These are phyloP conservation scores for Bretschneidera sinensis DNA, from an alignment of 345 rosid species.

Conservation along the genomic window DNA sequence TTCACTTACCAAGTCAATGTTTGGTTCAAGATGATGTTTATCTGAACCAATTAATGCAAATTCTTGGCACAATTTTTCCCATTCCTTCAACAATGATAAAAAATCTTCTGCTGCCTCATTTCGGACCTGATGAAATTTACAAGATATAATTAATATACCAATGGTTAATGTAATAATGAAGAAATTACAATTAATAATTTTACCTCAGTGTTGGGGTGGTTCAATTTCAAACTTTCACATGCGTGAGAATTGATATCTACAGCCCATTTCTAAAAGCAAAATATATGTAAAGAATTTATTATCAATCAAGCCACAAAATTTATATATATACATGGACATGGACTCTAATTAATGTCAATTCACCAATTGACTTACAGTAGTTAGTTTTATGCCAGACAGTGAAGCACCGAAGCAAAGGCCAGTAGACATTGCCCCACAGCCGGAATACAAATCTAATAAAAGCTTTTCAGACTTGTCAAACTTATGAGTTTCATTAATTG, in stretches of 20 bases:
- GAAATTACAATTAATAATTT: background rate
- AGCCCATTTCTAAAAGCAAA: conserved; percentile 35
- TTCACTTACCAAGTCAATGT: conserved; percentile 10
- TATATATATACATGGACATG: background rate
- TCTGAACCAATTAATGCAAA: conserved; percentile 10
- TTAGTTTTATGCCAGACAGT: conserved; percentile 31
- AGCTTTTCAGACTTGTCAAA: conserved; percentile 12
- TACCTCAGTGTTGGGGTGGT: conserved; percentile 43
- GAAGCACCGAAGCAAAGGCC: conserved; percentile 39
- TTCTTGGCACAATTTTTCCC: conserved; percentile 21
- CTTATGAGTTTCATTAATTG: background rate
- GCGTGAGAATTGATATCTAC: conserved; percentile 35
- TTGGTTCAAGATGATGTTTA: conserved; percentile 15
- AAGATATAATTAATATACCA: background rate
- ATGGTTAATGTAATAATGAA: background rate
- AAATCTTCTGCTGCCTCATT: conserved; percentile 30
- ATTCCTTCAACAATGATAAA: conserved; percentile 16
- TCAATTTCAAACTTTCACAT: conserved; percentile 30
- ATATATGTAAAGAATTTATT: background rate
- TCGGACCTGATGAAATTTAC: conserved; percentile 19
- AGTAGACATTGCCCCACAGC: conserved; percentile 52
- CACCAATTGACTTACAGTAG: conserved; percentile 23
- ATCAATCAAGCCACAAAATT: background rate
- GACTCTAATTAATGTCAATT: background rate
- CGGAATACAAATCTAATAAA: conserved; percentile 38